Percentiles rank a stretch among this genome's conserved stretches.
phyloP scores from a whole-genome alignment of 108 stramenopile species.

The Cyclostephanos tholiformis region DNA sequence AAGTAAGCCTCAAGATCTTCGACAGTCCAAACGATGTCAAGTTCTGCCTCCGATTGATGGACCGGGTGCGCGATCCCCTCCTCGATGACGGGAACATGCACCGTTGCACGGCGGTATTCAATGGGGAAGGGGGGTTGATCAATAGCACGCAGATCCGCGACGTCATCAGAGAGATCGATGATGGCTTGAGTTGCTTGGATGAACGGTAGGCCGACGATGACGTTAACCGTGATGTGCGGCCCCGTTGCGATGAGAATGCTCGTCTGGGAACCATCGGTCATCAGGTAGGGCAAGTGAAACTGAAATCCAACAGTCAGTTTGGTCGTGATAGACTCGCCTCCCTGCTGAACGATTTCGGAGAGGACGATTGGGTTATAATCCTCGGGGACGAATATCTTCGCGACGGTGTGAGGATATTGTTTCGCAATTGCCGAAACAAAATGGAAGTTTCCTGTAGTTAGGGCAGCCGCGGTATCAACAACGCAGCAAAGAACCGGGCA shows the following conservation, averaged over 20 bases:
- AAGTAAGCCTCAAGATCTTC: too few species aligned
- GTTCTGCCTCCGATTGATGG: neutral
- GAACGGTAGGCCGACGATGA: conserved; percentile 6
- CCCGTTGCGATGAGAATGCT: conserved; percentile 1
- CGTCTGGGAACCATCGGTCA: neutral
- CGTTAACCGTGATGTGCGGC: conserved; percentile 4
- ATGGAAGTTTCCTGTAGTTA: neutral
- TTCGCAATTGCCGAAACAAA: neutral
- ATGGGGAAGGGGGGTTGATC: neutral
- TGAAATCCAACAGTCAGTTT: conserved; percentile 4
- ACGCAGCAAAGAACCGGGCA: neutral
- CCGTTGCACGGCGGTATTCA: neutral
- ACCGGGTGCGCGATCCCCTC: neutral
- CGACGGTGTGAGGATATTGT: conserved; percentile 3
- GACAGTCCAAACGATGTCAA: neutral
- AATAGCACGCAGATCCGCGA: neutral
- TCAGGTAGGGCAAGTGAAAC: conserved; percentile 10
- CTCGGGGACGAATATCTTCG: neutral
- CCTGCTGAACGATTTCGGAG: conserved; percentile 2
- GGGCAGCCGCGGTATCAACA: conserved; percentile 3
- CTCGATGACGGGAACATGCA: neutral
- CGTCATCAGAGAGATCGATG: neutral
- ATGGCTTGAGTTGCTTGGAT: neutral
- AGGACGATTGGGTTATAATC: conserved; percentile 3
- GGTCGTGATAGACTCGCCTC: neutral